Base-by-base conservation (phyloP, 257 asterid genomes). In the Forsythia viridissima region DNA sequence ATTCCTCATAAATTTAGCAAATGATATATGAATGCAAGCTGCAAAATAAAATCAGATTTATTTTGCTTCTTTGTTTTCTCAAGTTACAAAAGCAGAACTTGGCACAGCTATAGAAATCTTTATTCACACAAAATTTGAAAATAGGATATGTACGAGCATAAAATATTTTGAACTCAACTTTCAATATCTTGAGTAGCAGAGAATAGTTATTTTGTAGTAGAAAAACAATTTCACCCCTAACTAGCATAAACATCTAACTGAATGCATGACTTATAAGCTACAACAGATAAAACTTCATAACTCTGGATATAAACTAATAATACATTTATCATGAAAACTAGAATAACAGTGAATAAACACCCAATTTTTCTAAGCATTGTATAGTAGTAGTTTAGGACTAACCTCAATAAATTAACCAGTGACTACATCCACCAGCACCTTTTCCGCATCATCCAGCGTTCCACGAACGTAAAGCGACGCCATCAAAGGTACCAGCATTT, bases 391-490 rank as follows among this genome's bases (percentile, higher is more conserved):
- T 43, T 63, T 10, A 24, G 7, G 40, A 67, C 87, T 20, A 21
- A 94, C 98, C 98, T 94, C 96, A 52, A 94, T 88, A 88, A 92
- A 94, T 61, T 94, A 94, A 66, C 98, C 98, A 67, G 98, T 94
- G 81, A 97, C 98, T 3, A 94, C 97, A 83, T 94, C 98, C 13
- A 94, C 97, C 84, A 94, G 82, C 51, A 94, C 98, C 83, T 94
- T 94, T 81, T 91, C 92, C 59, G 97, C 89, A 71, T 92, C 98
- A 80, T 94, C 98, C 67, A 94, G 88, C 38, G 86, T 88, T 8
- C 98, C 98, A 9, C 93, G 91, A 24, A 92, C 98, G 77, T 92
- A 94, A 15, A 94, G 92, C 70, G 98, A 94, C 20, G 98, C 97
- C 72, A 97, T 94, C 57, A 94, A 81, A 24, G 98, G 98, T 24